Base-by-base conservation (phyloP, 345 rosid species). In the Citrus sp. region DNA sequence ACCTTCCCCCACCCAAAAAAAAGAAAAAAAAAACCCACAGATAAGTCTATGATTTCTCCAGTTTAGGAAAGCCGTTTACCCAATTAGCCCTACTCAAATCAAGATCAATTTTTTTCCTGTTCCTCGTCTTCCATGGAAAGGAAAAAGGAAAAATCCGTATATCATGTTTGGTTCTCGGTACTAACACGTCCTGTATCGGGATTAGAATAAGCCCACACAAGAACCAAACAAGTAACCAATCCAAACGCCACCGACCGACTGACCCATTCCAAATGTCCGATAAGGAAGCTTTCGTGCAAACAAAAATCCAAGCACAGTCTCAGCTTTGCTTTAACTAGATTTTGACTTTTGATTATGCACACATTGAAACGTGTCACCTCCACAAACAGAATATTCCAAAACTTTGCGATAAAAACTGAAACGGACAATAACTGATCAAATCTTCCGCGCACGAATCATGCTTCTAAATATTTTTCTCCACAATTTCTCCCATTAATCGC, bases 401-500 rank as follows among this genome's bases (percentile, higher is more conserved):
- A 70, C 27, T 7, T 5, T 16, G 74, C 40, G 38, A 59, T 27
- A 14, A 10, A 22, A 54, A 34, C 49, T 4, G 14, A 19, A 4
- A 19, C 21, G 28, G 34, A 27, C 46, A 46, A 42, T 59, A 58
- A 73, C 78, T 40, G 78, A n/a, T 56, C 5, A 75, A 82, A 54
- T 77, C 78, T 30, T 78, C 75, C 65, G 25, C 76, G 35, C 7
- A 55, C 18, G 51, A 68, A 66, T 55, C 76, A 54, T 54, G 19
- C 3, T 54, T 7, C 2, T 49, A 18, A 18, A 69, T 19, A 24
- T 13, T 7, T 54, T n/a, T 19, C 62, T 40, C 51, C 37, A 34
- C 68, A 56, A 67, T 63, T 46, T 75, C 13, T 27, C 62, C 86
- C 79, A 60, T 59, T 56, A 80, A 75, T 82, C 70, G 37, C 81